These are phyloP conservation scores for Exophiala bonariae DNA, from an alignment of 2,329 filamentous ascomycete species.

Conservation along the genomic window DNA sequence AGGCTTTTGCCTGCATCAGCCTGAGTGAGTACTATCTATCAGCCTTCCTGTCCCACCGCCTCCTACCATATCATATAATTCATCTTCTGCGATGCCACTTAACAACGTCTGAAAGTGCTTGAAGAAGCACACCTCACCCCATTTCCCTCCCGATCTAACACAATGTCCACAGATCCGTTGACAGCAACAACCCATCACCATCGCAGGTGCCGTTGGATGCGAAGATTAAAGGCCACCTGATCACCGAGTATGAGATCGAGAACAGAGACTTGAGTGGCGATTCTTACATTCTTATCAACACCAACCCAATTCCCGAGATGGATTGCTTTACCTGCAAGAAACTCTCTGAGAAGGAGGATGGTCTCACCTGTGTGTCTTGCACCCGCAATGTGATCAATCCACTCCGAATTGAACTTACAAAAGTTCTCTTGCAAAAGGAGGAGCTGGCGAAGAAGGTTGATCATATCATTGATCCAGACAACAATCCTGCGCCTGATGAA, in stretches of 20 bases:
- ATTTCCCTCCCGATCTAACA: slow-evolving; percentile 14
- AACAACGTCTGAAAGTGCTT: slow-evolving; percentile 12
- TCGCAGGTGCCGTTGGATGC: slow-evolving; percentile 26
- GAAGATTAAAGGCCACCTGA: slow-evolving; percentile 19
- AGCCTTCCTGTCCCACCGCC: too few relatives aligned
- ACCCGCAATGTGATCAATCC: slow-evolving; percentile 69
- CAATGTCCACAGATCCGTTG: slow-evolving; percentile 16
- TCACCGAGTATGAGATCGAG: slow-evolving; percentile 19
- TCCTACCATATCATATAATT: too few relatives aligned
- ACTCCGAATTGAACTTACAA: slow-evolving; percentile 60
- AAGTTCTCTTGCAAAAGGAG: slow-evolving; percentile 64
- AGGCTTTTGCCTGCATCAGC: too few relatives aligned
- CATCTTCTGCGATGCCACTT: too few relatives aligned
- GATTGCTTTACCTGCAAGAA: slow-evolving; percentile 14
- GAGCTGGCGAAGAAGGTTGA: slow-evolving; percentile 22
- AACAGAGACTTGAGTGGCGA: slow-evolving; percentile 6
- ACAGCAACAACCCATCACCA: slow-evolving; percentile 14
- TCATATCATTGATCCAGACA: slow-evolving; percentile 16
- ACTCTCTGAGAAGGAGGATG: slow-evolving; percentile 8
- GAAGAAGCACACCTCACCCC: not conserved
- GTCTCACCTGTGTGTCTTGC: slow-evolving; percentile 64
- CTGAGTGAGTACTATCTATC: too few relatives aligned
- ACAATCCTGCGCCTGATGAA: slow-evolving; percentile 14
- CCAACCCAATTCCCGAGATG: slow-evolving; percentile 13
- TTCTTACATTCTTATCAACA: slow-evolving; percentile 54